Conservation (phyloP, 768 basidiomycete genomes). For the Xerocomus brunneocitrinus region DNA sequence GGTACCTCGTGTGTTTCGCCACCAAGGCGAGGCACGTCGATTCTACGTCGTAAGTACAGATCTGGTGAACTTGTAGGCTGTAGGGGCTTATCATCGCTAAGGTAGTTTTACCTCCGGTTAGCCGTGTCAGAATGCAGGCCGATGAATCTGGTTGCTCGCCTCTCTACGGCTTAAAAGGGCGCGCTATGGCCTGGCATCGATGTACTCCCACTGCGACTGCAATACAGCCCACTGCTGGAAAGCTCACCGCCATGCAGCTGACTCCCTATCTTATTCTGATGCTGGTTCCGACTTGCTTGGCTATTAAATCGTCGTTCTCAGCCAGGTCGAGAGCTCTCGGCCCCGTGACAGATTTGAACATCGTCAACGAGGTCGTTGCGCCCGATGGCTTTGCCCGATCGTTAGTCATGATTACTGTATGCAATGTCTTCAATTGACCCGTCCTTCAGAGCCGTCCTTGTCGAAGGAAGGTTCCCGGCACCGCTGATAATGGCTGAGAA, state of each 20-base stretch:
- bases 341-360: slow-evolving; percentile 7
- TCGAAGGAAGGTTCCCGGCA: slow-evolving; percentile 41
- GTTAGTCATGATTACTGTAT: slow-evolving; percentile 25
- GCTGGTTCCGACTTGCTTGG: not conserved
- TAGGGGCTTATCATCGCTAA: too few relatives aligned
- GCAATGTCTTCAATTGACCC: not conserved
- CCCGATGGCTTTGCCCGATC: slow-evolving; percentile 47
- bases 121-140: too few relatives aligned
- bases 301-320: not conserved
- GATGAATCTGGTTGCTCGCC: too few relatives aligned
- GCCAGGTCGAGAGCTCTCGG: slow-evolving; percentile 8
- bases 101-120: too few relatives aligned
- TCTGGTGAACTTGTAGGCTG: too few relatives aligned
- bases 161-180: too few relatives aligned
- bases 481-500: slow-evolving; percentile 41
- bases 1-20: too few relatives aligned
- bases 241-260: not conserved
- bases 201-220: too few relatives aligned
- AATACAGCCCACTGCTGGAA: too few relatives aligned
- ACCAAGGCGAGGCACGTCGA: too few relatives aligned
- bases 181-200: too few relatives aligned
- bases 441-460: slow-evolving; percentile 35
- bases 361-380: slow-evolving; percentile 35
- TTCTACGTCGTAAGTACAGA: too few relatives aligned
- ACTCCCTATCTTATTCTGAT: not conserved